A percentile compares a stretch with the other conserved stretches of the same genome.
Evolutionary conservation across 306 rosid genomes (phyloP).

Genomic region (Calophaca sinica): DNA sequence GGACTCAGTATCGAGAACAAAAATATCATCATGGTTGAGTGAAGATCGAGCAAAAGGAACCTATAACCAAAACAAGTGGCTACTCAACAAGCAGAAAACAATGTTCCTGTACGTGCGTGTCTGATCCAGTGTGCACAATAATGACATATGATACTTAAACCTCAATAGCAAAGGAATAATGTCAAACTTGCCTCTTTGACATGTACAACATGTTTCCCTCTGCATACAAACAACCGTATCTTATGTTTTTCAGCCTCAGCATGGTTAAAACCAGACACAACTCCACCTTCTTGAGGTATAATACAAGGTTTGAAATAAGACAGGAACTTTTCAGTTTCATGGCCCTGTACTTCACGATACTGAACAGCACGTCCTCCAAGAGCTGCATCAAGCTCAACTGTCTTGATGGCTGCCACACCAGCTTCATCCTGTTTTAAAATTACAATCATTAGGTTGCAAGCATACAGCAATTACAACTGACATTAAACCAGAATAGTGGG

Average conservation of each 20-base stretch:
- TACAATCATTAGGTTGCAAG: constrained; percentile 34
- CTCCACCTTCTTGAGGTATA: constrained; percentile 97
- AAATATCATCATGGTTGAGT: constrained; percentile 93
- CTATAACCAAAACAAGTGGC: constrained; percentile 57
- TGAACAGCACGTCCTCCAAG: constrained; percentile 99
- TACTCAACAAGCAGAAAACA: constrained; percentile 44
- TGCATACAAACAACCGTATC: constrained; percentile 77
- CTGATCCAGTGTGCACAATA: constrained; percentile 27
- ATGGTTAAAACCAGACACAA: constrained; percentile 90
- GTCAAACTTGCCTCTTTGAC: constrained; percentile 91
- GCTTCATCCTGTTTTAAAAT: constrained; percentile 84
- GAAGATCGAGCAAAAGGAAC: constrained; percentile 89
- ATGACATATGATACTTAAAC: constrained; percentile 40
- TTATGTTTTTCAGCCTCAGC: constrained; percentile 86
- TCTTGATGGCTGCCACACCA: constrained; percentile 93
- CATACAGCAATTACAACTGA: constrained; percentile 27
- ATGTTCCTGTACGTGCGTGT: constrained; percentile 3
- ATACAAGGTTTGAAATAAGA: constrained; percentile 96
- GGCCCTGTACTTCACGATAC: constrained; percentile 97
- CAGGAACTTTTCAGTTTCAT: constrained; percentile 88
- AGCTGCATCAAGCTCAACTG: constrained; percentile 96
- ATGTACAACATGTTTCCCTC: constrained; percentile 95
- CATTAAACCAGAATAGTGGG: constrained; percentile 19
- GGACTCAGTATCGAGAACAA: constrained; percentile 86
- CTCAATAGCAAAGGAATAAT: constrained; percentile 44